Evolutionary conservation across 1,139 yeast genomes (phyloP), one percentile per base, ranked within the genome.

Genomic region (Eremothecium cymbalariae): DNA sequence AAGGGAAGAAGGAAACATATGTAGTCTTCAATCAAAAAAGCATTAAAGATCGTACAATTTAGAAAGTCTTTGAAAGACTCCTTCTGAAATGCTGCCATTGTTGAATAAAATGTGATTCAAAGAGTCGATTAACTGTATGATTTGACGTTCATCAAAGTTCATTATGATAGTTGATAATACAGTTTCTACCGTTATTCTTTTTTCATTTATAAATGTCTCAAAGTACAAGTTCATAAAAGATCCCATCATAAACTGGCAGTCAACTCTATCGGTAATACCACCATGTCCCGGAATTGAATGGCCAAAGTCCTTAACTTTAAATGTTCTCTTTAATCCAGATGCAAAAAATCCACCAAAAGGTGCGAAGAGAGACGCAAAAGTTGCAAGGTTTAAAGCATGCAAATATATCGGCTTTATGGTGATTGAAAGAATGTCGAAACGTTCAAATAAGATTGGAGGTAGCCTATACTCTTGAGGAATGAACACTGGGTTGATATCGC

Each of bases 301-400:
- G 41, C 95, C 95, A 53, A 84, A 84, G 59, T 84, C 95, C 61
- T 84, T 84, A 39, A 88, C 88, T 51, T 93, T 83, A 64, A 90
- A 88, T n/a, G 97, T 86, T 60, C 99, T 77, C 65, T 90, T 90
- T 50, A 93, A 70, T 9, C 98, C 99, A 33, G 94, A 81, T 3
- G 98, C 98, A 51, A 90, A 90, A 60, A 90, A 90, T 1, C 99
- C 99, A 36, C 99, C 99, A 57, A 90, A 90, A 39, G 99, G 99
- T 2, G 99, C 99, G 59, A 90, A 81, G 46, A 93, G 70, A 1
- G 97, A 88, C 6, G 99, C 98, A 68, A 93, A 90, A 2, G 95
- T 81, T 8, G 96, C 94, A 47, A 90, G 66, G 31, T 79, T 71
- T 40, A 85, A 70, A 3, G 94, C 78, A 56, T 90, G 99, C 64